Conservation (phyloP, 805 yeast species). For the Ogataea salicorniae region DNA sequence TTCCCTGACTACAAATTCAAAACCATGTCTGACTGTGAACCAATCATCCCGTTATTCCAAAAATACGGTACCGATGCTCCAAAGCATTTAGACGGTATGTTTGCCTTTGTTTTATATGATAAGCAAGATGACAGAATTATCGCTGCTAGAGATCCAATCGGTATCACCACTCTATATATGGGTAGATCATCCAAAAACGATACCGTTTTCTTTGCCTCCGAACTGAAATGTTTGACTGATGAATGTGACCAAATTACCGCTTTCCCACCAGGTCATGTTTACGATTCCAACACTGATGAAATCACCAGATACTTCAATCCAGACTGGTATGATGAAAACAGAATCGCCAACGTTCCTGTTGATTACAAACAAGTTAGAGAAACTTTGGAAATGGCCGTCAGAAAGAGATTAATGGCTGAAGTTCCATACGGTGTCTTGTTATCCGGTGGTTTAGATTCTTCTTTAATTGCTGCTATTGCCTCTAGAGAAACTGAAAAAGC, state of each 20-base stretch:
- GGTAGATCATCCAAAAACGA: conserved; percentile 76
- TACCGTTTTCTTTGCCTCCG: conserved; percentile 87
- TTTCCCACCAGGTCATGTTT: conserved; percentile 98
- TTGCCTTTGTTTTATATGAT: conserved; percentile 91
- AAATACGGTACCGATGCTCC: conserved; percentile 90
- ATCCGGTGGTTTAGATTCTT: conserved; percentile 97
- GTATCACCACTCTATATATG: conserved; percentile 93
- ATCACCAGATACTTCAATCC: conserved; percentile 87
- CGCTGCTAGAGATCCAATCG: conserved; percentile 98
- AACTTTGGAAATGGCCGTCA: conserved; percentile 85
- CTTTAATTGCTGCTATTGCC: conserved; percentile 94
- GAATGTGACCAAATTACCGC: conserved; percentile 91
- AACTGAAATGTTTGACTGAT: conserved; percentile 87
- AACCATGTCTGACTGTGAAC: conserved; percentile 94
- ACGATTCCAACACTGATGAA: conserved; percentile 85
- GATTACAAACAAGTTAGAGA: conserved; percentile 71
- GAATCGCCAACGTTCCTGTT: conserved; percentile 70
- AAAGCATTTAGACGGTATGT: conserved; percentile 94
- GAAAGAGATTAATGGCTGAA: conserved; percentile 99
- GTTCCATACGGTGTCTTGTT: conserved; percentile 97
- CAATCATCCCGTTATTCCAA: conserved; percentile 86
- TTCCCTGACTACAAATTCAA: conserved; percentile 69
- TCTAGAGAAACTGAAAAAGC: conserved; percentile 92
- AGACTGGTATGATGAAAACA: conserved; percentile 84
- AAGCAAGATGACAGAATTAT: conserved; percentile 76